These are phyloP conservation scores for Lipomyces chichibuensis DNA, from an alignment of 805 yeast species.

Conservation along the genomic window DNA sequence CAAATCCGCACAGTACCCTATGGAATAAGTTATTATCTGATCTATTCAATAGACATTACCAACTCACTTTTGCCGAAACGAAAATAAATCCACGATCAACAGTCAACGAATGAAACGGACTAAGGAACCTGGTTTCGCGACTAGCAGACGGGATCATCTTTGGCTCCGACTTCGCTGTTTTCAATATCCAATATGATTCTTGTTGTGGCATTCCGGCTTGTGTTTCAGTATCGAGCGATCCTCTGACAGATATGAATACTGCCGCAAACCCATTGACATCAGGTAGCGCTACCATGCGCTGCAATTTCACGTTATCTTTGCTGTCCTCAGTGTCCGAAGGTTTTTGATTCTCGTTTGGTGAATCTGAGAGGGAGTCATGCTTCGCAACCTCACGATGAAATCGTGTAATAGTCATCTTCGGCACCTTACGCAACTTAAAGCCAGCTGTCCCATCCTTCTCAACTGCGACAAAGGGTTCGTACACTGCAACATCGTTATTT, in stretches of 20 bases:
- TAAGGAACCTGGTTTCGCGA: slow-evolving; percentile 54
- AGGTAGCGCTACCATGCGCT: slow-evolving; percentile 56
- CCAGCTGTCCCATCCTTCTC: neutral
- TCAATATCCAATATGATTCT: slow-evolving; percentile 69
- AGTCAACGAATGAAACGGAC: slow-evolving; percentile 51
- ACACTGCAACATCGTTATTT: slow-evolving; percentile 77
- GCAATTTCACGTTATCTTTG: neutral
- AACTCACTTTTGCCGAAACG: slow-evolving; percentile 55
- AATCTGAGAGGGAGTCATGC: neutral
- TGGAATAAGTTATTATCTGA: neutral
- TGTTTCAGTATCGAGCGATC: neutral
- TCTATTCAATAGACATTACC: slow-evolving; percentile 64
- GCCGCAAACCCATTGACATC: slow-evolving; percentile 61
- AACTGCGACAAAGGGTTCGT: slow-evolving; percentile 56
- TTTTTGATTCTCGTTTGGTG: neutral
- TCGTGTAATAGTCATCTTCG: slow-evolving; percentile 57
- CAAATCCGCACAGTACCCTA: slow-evolving; percentile 42
- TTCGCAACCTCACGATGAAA: slow-evolving; percentile 32
- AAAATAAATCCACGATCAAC: slow-evolving; percentile 61
- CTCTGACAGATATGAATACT: slow-evolving; percentile 57
- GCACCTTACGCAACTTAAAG: slow-evolving; percentile 47
- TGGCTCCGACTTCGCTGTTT: slow-evolving; percentile 64
- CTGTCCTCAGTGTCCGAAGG: neutral
- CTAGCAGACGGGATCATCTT: slow-evolving; percentile 66
- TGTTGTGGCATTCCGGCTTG: neutral